Conservation (phyloP, 371 early-diverging fungal genomes). For the Rhizopus arrhizus region DNA sequence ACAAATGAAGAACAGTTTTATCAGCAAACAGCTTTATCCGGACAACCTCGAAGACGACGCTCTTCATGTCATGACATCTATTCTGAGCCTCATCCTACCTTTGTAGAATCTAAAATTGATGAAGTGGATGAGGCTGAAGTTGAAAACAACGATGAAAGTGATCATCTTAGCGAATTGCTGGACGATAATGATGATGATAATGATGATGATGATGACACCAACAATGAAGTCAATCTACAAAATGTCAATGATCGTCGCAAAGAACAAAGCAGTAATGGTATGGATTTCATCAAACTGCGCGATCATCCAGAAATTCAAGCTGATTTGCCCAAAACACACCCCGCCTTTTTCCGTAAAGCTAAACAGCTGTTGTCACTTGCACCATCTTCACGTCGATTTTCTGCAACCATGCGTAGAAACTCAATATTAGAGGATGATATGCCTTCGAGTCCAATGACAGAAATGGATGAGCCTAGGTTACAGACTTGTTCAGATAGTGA, state of each 20-base stretch:
- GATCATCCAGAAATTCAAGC: slow-evolving; percentile 39
- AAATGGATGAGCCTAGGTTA: slow-evolving; percentile 30
- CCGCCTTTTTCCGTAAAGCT: slow-evolving; percentile 44
- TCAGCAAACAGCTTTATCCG: slow-evolving; percentile 27
- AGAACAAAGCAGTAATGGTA: not conserved
- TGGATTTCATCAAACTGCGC: slow-evolving; percentile 29
- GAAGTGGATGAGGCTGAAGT: slow-evolving; percentile 28
- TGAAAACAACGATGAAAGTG: slow-evolving; percentile 18
- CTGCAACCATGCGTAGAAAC: slow-evolving; percentile 36
- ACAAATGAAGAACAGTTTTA: slow-evolving; percentile 31
- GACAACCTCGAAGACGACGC: slow-evolving; percentile 23
- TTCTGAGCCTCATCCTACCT: slow-evolving; percentile 36
- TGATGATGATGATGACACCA: slow-evolving; percentile 5
- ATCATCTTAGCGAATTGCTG: slow-evolving; percentile 24
- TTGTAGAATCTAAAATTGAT: slow-evolving; percentile 25
- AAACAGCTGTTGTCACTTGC: slow-evolving; percentile 37
- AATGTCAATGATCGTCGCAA: slow-evolving; percentile 11
- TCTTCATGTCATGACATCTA: slow-evolving; percentile 29
- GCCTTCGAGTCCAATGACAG: slow-evolving; percentile 26
- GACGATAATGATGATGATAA: slow-evolving; percentile 20
- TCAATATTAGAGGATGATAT: slow-evolving; percentile 40
- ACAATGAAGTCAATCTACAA: not conserved
- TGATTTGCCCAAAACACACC: slow-evolving; percentile 27
- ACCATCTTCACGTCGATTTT: slow-evolving; percentile 26
- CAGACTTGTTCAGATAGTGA: slow-evolving; percentile 25